Conservation (phyloP, 768 basidiomycete genomes). For the Hericium coralloides region DNA sequence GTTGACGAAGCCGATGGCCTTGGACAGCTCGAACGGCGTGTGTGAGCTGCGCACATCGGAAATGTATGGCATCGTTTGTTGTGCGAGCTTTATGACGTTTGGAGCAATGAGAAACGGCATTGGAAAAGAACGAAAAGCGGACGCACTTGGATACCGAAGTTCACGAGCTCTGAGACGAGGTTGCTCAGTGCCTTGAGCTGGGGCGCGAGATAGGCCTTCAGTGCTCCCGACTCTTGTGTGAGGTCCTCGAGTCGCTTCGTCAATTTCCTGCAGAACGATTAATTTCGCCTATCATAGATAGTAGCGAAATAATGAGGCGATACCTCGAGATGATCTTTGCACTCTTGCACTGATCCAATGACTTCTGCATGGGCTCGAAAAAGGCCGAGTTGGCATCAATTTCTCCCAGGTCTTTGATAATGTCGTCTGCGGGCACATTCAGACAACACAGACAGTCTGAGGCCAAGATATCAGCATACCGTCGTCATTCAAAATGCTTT, state of each 20-base stretch:
- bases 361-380: constrained; percentile 71
- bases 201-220: constrained; percentile 61
- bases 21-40: constrained; percentile 64
- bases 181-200: constrained; percentile 69
- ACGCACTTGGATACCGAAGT: constrained; percentile 83
- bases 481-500: constrained; percentile 64
- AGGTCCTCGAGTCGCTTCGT: constrained; percentile 80
- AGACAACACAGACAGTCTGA: background rate
- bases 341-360: constrained; percentile 75
- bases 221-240: constrained; percentile 56
- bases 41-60: constrained; percentile 73
- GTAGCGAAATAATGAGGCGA: constrained; percentile 15
- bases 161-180: constrained; percentile 70
- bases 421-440: constrained; percentile 36
- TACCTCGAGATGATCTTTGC: constrained; percentile 77
- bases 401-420: constrained; percentile 63
- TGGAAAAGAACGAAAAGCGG: background rate
- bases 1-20: constrained; percentile 61
- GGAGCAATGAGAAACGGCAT: background rate
- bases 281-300: background rate
- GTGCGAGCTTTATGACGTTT: constrained; percentile 58
- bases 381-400: constrained; percentile 68
- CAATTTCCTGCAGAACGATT: constrained; percentile 55
- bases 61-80: constrained; percentile 82
- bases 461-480: constrained; percentile 33